Evolutionary conservation across 148 eudicot genomes (phyloP).

Genomic region (Silene latifolia): DNA sequence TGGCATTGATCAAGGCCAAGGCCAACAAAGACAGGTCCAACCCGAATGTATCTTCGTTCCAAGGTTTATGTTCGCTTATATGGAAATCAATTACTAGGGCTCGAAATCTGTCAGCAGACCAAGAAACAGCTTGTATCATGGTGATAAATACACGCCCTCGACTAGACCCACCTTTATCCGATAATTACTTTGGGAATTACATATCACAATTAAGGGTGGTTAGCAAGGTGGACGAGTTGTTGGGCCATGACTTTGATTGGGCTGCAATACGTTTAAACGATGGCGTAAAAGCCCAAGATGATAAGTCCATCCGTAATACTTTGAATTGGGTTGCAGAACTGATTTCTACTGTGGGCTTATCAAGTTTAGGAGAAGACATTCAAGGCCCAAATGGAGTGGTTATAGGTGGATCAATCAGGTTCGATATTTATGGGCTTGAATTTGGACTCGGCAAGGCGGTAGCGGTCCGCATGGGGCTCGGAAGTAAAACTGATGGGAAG

Average conservation of each 20-base stretch:
- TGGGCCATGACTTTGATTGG: slow-evolving; percentile 46
- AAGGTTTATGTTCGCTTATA: background rate
- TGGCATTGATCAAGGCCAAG: slow-evolving; percentile 39
- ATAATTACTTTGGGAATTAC: slow-evolving; percentile 59
- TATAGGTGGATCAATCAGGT: slow-evolving; percentile 5
- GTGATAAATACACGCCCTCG: slow-evolving; percentile 54
- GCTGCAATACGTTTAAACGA: slow-evolving; percentile 31
- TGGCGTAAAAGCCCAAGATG: slow-evolving; percentile 43
- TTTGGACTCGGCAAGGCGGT: slow-evolving; percentile 16
- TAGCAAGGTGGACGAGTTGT: slow-evolving; percentile 35
- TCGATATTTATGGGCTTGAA: slow-evolving; percentile 7
- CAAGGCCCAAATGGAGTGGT: background rate
- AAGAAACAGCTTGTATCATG: slow-evolving; percentile 56
- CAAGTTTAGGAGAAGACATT: background rate
- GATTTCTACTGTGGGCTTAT: background rate
- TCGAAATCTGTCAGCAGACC: slow-evolving; percentile 22
- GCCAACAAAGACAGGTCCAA: slow-evolving; percentile 25
- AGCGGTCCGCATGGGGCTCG: background rate
- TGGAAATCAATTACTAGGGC: slow-evolving; percentile 17
- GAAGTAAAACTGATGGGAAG: slow-evolving; percentile 17
- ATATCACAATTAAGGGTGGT: slow-evolving; percentile 28
- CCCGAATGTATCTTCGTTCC: slow-evolving; percentile 27
- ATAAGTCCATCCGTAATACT: background rate
- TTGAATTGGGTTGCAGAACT: background rate
- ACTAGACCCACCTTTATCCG: slow-evolving; percentile 44